phyloP scores from a whole-genome alignment of 345 rosid genomes.

The Microcos paniculata region DNA sequence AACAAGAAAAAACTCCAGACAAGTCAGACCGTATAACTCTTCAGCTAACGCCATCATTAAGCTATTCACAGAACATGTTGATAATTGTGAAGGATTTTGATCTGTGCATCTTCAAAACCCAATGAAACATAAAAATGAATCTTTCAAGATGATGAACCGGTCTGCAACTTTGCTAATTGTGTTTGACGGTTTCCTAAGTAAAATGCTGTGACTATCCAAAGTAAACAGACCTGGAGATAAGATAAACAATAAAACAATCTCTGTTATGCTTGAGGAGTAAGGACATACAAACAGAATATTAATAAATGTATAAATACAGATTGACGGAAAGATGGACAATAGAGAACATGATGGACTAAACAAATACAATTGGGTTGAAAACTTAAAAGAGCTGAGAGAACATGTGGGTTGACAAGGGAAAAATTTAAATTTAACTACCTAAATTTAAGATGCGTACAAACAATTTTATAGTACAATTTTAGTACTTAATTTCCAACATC shows the following conservation, averaged over 20 bases:
- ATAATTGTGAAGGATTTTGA: background rate
- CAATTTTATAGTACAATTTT: background rate
- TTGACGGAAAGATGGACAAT: background rate
- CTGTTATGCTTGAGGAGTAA: background rate
- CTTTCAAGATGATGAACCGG: constrained; percentile 29
- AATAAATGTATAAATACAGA: background rate
- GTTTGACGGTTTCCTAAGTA: constrained; percentile 71
- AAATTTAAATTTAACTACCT: background rate
- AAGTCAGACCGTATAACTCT: background rate
- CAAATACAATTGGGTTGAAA: background rate
- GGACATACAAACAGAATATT: background rate
- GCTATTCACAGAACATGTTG: background rate
- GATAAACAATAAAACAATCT: constrained; percentile 8
- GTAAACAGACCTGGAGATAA: constrained; percentile 52
- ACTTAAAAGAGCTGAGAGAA: background rate
- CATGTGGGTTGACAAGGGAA: background rate
- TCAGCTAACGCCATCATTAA: background rate
- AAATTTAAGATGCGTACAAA: background rate
- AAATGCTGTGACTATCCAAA: constrained; percentile 76
- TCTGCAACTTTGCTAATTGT: constrained; percentile 61
- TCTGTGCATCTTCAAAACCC: background rate
- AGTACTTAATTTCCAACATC: no score
- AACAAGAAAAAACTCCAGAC: background rate
- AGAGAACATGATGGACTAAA: background rate
- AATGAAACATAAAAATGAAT: background rate